These are phyloP conservation scores for Geotrichum fermentans DNA, from an alignment of 1,139 yeast genomes.

Conservation along the genomic window DNA sequence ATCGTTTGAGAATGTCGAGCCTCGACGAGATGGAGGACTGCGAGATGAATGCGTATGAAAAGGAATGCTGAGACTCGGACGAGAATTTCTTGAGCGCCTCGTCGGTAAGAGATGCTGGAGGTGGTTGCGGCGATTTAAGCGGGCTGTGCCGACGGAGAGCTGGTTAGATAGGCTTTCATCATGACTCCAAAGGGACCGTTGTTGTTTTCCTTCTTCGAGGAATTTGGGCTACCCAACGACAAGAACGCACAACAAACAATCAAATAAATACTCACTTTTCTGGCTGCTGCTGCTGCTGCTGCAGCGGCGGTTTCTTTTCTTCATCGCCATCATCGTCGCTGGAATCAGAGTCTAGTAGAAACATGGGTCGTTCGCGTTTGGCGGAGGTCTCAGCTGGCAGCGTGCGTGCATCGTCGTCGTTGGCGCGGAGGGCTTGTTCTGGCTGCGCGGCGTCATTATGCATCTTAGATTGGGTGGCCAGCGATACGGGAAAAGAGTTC, in stretches of 20 bases:
- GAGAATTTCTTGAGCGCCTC: conserved; percentile 47
- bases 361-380: conserved; percentile 10
- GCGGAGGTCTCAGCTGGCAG: not conserved
- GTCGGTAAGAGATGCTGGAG: conserved; percentile 9
- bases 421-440: not conserved
- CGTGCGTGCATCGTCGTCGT: not conserved
- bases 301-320: not conserved
- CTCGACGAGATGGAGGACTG: conserved; percentile 76
- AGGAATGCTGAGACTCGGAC: conserved; percentile 76
- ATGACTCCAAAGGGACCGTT: too few species aligned
- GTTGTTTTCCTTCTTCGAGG: too few species aligned
- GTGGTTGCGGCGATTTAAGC: not conserved
- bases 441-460: conserved; percentile 11
- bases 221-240: too few species aligned
- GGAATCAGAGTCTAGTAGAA: conserved; percentile 13
- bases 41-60: conserved; percentile 76
- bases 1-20: conserved; percentile 66
- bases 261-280: too few species aligned
- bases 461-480: conserved; percentile 1
- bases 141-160: too few species aligned
- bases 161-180: not conserved
- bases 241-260: too few species aligned
- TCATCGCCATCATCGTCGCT: conserved; percentile 11
- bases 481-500: not conserved
- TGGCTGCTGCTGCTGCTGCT: not conserved